phyloP scores from a whole-genome alignment of 805 yeast genomes.

The Pichia occidentalis region DNA sequence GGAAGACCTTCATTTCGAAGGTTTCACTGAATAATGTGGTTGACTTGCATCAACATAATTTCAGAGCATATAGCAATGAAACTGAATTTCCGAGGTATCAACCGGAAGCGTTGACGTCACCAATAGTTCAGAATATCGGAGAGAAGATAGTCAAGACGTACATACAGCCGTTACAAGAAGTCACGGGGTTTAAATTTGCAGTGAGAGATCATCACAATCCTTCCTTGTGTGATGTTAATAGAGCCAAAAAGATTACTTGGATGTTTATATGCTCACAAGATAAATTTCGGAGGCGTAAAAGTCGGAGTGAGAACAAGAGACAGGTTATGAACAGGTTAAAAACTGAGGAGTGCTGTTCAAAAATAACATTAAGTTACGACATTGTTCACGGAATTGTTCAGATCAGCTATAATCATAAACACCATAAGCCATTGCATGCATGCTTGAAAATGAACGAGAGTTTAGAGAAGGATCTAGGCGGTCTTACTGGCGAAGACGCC shows the following conservation, averaged over 20 bases:
- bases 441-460: no score
- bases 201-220: conserved; percentile 40
- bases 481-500: no score
- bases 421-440: conserved; percentile 30
- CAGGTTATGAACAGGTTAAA: conserved; percentile 35
- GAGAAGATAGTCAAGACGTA: conserved; percentile 32
- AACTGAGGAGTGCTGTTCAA: conserved; percentile 36
- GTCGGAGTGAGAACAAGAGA: conserved; percentile 35
- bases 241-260: conserved; percentile 36
- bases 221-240: conserved; percentile 24
- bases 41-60: conserved; percentile 34
- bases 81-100: conserved; percentile 30
- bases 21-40: conserved; percentile 30
- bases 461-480: no score
- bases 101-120: conserved; percentile 26
- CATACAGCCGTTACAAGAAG: conserved; percentile 34
- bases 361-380: conserved; percentile 34
- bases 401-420: conserved; percentile 34
- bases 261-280: conserved; percentile 42
- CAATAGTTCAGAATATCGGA: conserved; percentile 31
- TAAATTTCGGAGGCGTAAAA: conserved; percentile 35
- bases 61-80: conserved; percentile 28
- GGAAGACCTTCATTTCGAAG: conserved; percentile 28
- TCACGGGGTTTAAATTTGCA: conserved; percentile 38
- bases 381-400: conserved; percentile 32